Evolutionary conservation across 768 basidiomycete species (phyloP).

Genomic region (Cytidiella melzeri): DNA sequence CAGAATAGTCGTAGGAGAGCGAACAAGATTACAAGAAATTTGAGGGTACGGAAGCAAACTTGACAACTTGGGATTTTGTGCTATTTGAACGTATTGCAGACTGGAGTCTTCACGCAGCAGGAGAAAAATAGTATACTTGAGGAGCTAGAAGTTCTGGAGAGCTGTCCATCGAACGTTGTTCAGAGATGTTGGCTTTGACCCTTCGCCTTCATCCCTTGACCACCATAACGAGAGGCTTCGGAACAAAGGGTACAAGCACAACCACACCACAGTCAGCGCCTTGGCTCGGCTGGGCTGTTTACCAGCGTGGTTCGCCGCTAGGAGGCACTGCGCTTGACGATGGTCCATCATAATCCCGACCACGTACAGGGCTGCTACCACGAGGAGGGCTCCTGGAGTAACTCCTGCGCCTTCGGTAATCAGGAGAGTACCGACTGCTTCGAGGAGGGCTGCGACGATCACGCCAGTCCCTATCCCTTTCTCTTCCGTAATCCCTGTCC

Average conservation of each 20-base stretch:
- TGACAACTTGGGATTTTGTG: slow-evolving; percentile 61
- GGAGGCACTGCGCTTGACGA: slow-evolving; percentile 26
- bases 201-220: slow-evolving; percentile 24
- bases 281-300: slow-evolving; percentile 25
- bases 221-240: slow-evolving; percentile 2
- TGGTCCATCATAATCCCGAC: slow-evolving; percentile 41
- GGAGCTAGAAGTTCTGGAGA: slow-evolving; percentile 16
- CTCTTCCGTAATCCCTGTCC: slow-evolving; percentile 49
- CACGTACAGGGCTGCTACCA: slow-evolving; percentile 49
- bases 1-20: slow-evolving; percentile 26
- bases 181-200: slow-evolving; percentile 26
- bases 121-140: slow-evolving; percentile 42
- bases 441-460: slow-evolving; percentile 72
- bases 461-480: slow-evolving; percentile 68
- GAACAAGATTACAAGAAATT: slow-evolving; percentile 50
- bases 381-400: slow-evolving; percentile 78
- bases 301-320: slow-evolving; percentile 56
- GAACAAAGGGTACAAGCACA: slow-evolving; percentile 20
- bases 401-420: slow-evolving; percentile 68
- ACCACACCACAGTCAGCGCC: slow-evolving; percentile 13
- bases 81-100: slow-evolving; percentile 38
- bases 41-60: slow-evolving; percentile 49
- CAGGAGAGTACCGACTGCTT: slow-evolving; percentile 68
- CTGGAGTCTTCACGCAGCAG: slow-evolving; percentile 25
- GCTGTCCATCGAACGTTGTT: slow-evolving; percentile 22